Conservation (phyloP, 257 asterid genomes). For the Anisodus tanguticus region DNA sequence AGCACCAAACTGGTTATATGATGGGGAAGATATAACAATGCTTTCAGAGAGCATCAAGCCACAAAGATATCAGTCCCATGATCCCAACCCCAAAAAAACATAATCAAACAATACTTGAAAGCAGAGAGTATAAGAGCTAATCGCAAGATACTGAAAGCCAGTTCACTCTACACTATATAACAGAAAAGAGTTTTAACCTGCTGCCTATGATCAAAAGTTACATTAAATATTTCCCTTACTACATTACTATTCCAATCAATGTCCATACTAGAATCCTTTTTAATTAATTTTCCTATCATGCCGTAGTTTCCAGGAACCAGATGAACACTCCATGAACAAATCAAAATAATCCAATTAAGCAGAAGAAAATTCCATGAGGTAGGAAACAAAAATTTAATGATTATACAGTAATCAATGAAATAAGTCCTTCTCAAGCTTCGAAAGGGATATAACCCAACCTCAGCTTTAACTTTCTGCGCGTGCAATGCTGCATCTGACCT, state of each 20-base stretch:
- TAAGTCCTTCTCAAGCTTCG: conserved; percentile 24
- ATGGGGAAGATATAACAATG: neutral
- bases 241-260: neutral
- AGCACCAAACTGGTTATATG: neutral
- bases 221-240: neutral
- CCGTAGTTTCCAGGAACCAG: neutral
- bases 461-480: conserved; percentile 64
- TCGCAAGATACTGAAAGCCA: neutral
- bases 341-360: neutral
- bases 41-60: conserved; percentile 9
- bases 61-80: conserved; percentile 19
- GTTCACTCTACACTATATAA: neutral
- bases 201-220: neutral
- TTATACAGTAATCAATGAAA: neutral
- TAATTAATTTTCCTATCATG: neutral
- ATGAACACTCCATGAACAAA: neutral
- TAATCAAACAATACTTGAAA: neutral
- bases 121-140: neutral
- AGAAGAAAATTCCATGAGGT: conserved; percentile 11
- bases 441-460: conserved; percentile 55
- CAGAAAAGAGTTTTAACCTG: neutral
- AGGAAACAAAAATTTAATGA: neutral
- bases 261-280: neutral
- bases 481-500: conserved; percentile 52
- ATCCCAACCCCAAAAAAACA: neutral